Evolutionary conservation across 192 early-diverging fungal genomes (phyloP), one percentile per base, ranked within the genome.

Genomic region (Backusella australiensis): DNA sequence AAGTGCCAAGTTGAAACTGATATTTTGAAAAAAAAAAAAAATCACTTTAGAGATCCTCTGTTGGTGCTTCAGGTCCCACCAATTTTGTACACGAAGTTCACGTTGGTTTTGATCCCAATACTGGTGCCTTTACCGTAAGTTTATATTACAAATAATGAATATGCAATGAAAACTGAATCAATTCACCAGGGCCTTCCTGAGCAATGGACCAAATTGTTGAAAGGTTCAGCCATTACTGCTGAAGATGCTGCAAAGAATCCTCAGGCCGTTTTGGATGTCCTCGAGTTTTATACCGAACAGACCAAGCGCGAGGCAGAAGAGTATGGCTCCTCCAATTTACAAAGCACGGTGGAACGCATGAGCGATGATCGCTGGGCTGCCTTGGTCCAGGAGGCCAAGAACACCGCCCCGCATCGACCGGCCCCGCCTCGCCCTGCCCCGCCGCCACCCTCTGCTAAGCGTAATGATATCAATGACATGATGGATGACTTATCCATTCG

Each of bases 221-320:
- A 97, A 80, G 90, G 93, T 32, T 98, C 97, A 12, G 94, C 93
- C 68, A 96, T 99, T 78, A 96, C 98, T 26, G 93, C 96, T 80
- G 96, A 99, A 80, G 98, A 99, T 90, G 96, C 96, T 77, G 91
- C 95, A 49, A 96, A 96, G 86, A 96, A 99, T 79, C 98, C 98
- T 35, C 97, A 99, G 84, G 97, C 97, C 21, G 98, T 99, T 68
- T 85, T 98, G 49, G 97, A 98, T 82, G 97, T 98, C 17, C 88
- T 99, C 29, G 96, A 98, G 81, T 99, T 99, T 79, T 99, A 99
- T 85, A 96, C 97, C 29, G 97, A 96, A 83, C 90, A 94, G 76
- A 87, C 87, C 34, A 88, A 89, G 69, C 77, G 86, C 26, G 87
- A 89, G 29, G 82, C 84, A 65, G 83, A 83, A 63, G 88, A 86